Evolutionary conservation across 805 yeast species (phyloP).

Genomic region (Monosporozyma solicola): DNA sequence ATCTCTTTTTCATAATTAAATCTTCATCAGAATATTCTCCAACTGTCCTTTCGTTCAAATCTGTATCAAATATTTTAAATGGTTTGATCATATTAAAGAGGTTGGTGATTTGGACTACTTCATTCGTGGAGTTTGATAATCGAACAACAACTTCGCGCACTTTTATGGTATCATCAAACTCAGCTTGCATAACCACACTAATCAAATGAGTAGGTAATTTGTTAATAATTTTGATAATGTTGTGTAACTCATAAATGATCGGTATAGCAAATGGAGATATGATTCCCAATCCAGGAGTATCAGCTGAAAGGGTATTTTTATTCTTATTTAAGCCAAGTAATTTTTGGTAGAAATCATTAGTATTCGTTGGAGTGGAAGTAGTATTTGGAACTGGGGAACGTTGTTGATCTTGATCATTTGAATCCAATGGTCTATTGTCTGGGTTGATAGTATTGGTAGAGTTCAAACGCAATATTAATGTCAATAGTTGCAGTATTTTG

Average conservation of each 20-base stretch:
- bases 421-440: constrained; percentile 11
- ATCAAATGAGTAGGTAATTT: constrained; percentile 26
- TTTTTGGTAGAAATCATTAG: constrained; percentile 23
- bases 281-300: constrained; percentile 15
- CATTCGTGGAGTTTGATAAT: constrained; percentile 28
- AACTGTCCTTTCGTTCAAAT: constrained; percentile 4
- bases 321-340: constrained; percentile 21
- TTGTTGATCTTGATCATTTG: neutral
- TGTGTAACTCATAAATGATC: constrained; percentile 21
- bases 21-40: constrained; percentile 6
- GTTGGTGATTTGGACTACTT: constrained; percentile 26
- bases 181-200: constrained; percentile 19
- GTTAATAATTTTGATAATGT: constrained; percentile 22
- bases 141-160: constrained; percentile 25
- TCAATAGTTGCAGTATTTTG: constrained; percentile 17
- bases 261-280: constrained; percentile 26
- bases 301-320: constrained; percentile 7
- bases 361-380: neutral
- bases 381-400: neutral
- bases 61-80: constrained; percentile 21
- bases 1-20: constrained; percentile 8
- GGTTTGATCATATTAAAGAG: constrained; percentile 25
- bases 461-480: constrained; percentile 20
- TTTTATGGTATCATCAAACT: constrained; percentile 9
- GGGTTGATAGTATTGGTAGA: constrained; percentile 27